A percentile compares a stretch with the other conserved stretches of the same genome.
Conservation (phyloP, 169 alveolate species). For the Blepharisma undulans region DNA sequence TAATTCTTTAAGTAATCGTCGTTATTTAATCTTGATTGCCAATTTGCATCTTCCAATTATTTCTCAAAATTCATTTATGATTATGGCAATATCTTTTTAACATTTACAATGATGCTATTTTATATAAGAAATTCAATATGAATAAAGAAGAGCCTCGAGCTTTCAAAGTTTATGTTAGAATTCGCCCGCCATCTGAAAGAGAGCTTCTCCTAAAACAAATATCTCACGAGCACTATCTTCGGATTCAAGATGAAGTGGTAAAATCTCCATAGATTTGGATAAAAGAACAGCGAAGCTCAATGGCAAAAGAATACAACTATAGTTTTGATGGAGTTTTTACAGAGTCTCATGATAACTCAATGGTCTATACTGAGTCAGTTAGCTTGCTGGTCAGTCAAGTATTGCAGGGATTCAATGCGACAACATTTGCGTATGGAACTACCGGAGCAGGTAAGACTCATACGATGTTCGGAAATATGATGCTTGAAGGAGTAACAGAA, state of each 20-base stretch:
- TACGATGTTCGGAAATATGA: slow-evolving; percentile 94
- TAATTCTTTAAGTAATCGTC: no score
- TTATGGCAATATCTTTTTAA: neutral
- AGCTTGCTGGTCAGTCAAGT: slow-evolving; percentile 79
- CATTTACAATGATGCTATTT: neutral
- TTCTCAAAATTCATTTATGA: no score
- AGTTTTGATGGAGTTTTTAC: slow-evolving; percentile 3
- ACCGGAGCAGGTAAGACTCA: slow-evolving; percentile 99
- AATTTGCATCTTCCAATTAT: no score
- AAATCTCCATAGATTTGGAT: neutral
- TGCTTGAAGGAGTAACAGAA: slow-evolving; percentile 52
- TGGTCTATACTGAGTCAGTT: neutral
- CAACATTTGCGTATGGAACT: slow-evolving; percentile 97
- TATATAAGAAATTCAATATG: neutral
- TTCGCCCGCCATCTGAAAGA: neutral
- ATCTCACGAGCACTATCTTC: neutral
- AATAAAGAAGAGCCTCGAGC: neutral
- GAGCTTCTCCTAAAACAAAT: neutral
- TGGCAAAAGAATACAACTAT: neutral
- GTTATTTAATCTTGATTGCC: no score
- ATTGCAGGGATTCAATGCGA: slow-evolving; percentile 90
- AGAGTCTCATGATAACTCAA: neutral
- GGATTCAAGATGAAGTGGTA: slow-evolving; percentile 6
- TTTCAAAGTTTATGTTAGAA: slow-evolving; percentile 30
- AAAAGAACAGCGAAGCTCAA: neutral